Evolutionary conservation across 192 early-diverging fungal genomes (phyloP), one percentile per base, ranked within the genome.

Genomic region (Diversispora eburnea): DNA sequence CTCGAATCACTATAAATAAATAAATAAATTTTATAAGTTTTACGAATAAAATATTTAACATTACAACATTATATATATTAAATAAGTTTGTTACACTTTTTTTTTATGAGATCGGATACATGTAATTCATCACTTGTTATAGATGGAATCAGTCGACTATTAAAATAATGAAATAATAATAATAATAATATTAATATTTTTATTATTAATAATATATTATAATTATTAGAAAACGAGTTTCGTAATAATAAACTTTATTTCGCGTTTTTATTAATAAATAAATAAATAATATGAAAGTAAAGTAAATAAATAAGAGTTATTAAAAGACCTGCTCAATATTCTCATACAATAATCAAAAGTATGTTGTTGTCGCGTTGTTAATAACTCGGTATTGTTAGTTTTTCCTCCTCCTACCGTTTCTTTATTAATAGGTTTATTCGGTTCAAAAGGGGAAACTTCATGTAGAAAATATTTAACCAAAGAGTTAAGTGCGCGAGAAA

Each of bases 21-120:
- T 20, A 52, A 42, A 77, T 42, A 42, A 19, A 60, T 33, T 33
- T 17, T 13, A 47, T 52, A 49, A 49, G 2, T 4, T 17, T 54
- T 54, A 17, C 12, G 12, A 54, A 54, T 17, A 4, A 10, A 17
- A 54, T 54, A 54, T 19, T 25, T 41, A 33, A 15, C 22, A 13
- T 4, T 4, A 15, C 1, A 42, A 1, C 15, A 20, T 48, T 45
- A 61, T 39, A 72, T 45, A 48, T 47, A 48, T 49, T 15, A n/a
- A 17, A 13, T n/a, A 60, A 43, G 41, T 5, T n/a, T 45, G 20
- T 15, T 77, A 92, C 91, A 78, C 74, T 86, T 85, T 77, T 88
- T 88, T 75, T 85, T 87, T 64, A 90, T 90, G 17, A 80, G 71
- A 51, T 88, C 86, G 15, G 82, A 85, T 19, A 90, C 76, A 62